Evolutionary conservation across 2,329 filamentous ascomycete species (phyloP), one percentile per base, ranked within the genome.

Genomic region (Aspergillus japonicus): DNA sequence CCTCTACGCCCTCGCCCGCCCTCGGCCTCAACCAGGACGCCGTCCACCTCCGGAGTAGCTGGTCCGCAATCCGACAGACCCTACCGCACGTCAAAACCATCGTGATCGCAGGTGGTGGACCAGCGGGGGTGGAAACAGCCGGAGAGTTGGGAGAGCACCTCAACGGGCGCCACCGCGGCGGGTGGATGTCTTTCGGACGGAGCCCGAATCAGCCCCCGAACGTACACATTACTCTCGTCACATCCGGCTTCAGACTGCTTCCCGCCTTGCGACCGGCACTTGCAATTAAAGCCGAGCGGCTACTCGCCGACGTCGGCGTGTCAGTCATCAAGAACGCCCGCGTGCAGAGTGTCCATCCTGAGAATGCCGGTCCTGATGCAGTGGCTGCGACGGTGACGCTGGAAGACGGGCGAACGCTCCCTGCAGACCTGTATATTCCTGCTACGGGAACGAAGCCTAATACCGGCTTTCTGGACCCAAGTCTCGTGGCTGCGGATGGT

Each of bases 101-200:
- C 42, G 66, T 83, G 6, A 74, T 84, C 42, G 62, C 61, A 0
- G 68, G 68, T 5, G 66, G 68, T 5, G 66, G 68, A 0, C 66
- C 66, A 1, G 51, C 76, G 1, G 78, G 80, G 4, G 67, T 83
- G 16, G 81, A 83, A 62, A 75, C 74, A 2, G 80, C 82, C 0
- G 82, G 82, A 16, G 81, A 83, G 60, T 70, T 83, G 0, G 83
- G 81, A 29, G 80, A 84, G 62, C 74, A 78, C 63, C 73, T 85
- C 16, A 85, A 85, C 59, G 80, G 82, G 1, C 72, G 71, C 2
- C 33, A 35, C 68, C 77, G 0, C 74, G 79, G 4, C 75, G 69
- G 69, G 75, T 81, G 60, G 67, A 54, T 47, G 47, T 39, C 21
- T 64, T 58, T n/a, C n/a, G 54, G 1, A 31, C 52, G 5, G 50